Conservation (phyloP, 257 asterid species). For the Marsdenia floribunda region DNA sequence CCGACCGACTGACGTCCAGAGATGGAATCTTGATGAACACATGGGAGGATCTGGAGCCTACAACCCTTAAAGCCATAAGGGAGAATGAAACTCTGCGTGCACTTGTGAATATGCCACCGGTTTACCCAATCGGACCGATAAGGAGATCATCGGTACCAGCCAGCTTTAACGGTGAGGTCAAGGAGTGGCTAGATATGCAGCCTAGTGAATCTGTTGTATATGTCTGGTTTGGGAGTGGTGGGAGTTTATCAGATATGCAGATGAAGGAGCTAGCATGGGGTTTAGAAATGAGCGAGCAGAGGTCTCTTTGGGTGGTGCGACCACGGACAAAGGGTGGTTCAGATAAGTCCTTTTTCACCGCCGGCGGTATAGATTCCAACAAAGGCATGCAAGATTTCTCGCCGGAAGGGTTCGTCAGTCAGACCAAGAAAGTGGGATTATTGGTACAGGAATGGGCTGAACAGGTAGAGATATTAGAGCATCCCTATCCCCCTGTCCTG, state of each 20-base stretch:
- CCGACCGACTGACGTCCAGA: slow-evolving; percentile 8
- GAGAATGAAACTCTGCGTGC: slow-evolving; percentile 27
- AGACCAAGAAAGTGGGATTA: slow-evolving; percentile 28
- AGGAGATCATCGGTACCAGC: slow-evolving; percentile 28
- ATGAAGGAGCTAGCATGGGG: slow-evolving; percentile 58
- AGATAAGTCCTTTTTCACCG: slow-evolving; percentile 40
- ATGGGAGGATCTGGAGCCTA: slow-evolving; percentile 51
- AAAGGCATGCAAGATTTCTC: slow-evolving; percentile 26
- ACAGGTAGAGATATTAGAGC: slow-evolving; percentile 44
- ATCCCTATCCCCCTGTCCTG: no score
- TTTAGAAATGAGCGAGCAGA: slow-evolving; percentile 47
- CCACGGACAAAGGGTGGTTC: slow-evolving; percentile 32
- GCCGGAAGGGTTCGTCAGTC: slow-evolving; percentile 40
- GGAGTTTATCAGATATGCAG: slow-evolving; percentile 39
- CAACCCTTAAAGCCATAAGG: slow-evolving; percentile 41
- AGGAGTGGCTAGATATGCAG: slow-evolving; percentile 52
- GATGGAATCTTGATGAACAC: slow-evolving; percentile 71
- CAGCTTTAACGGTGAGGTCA: background rate
- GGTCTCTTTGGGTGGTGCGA: slow-evolving; percentile 66
- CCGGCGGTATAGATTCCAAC: slow-evolving; percentile 18
- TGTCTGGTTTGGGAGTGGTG: slow-evolving; percentile 76
- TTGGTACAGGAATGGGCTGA: slow-evolving; percentile 40
- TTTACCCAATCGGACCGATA: slow-evolving; percentile 61
- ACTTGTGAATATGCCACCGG: slow-evolving; percentile 37
- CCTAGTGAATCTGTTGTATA: slow-evolving; percentile 46